Conservation (phyloP, 2,329 filamentous ascomycete genomes). For the Pseudogymnoascus sp. region DNA sequence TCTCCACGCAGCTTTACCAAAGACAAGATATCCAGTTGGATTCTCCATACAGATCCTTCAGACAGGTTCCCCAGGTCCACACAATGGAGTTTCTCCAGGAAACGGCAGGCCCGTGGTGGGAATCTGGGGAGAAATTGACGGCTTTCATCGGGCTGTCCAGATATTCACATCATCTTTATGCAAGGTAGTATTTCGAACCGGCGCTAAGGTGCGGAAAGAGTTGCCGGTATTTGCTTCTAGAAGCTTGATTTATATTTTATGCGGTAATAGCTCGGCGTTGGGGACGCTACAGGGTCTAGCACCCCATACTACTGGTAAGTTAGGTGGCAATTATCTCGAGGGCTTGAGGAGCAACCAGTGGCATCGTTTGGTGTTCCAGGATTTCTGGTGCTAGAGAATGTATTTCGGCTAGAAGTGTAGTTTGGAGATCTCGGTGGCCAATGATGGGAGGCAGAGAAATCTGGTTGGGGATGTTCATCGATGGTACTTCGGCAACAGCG, state of each 20-base stretch:
- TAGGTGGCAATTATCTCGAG: neutral
- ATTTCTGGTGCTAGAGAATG: neutral
- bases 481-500: conserved; percentile 2
- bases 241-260: conserved; percentile 4
- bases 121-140: conserved; percentile 2
- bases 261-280: conserved; percentile 2
- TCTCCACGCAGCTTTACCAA: neutral
- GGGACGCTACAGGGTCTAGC: neutral
- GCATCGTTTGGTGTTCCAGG: neutral
- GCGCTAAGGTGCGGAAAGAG: neutral
- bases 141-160: neutral
- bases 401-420: neutral
- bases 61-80: neutral
- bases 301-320: neutral
- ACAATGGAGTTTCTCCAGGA: conserved; percentile 7
- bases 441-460: neutral
- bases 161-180: neutral
- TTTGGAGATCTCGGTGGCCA: neutral
- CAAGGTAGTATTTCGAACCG: neutral
- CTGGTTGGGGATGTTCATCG: neutral
- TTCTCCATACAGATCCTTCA: neutral
- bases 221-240: neutral
- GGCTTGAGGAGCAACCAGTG: neutral
- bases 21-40: too few species aligned
- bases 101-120: neutral